phyloP scores from a whole-genome alignment of 2,329 filamentous ascomycete species.

The Alternaria novae-zelandiae region DNA sequence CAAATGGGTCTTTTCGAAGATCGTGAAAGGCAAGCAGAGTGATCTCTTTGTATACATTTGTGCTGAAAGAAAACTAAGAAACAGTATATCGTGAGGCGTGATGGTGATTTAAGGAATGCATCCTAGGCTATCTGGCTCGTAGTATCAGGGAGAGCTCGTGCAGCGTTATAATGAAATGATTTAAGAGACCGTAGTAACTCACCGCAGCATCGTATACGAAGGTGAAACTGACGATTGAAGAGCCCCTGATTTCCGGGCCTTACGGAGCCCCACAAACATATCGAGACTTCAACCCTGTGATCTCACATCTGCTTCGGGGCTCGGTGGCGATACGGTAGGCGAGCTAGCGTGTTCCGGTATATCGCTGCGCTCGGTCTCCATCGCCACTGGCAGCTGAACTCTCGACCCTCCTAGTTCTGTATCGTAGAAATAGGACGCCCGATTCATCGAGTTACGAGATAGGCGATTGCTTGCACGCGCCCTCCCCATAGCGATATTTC shows the following conservation, averaged over 20 bases:
- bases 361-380: not conserved
- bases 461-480: constrained; percentile 5
- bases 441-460: constrained; percentile 1
- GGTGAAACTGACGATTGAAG: not conserved
- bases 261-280: too few relatives aligned
- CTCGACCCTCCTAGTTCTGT: not conserved
- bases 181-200: not conserved
- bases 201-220: not conserved
- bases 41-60: not conserved
- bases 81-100: not conserved
- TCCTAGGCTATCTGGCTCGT: not conserved
- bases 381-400: not conserved
- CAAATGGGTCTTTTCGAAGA: not conserved
- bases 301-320: not conserved
- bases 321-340: not conserved
- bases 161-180: not conserved
- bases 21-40: not conserved
- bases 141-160: not conserved
- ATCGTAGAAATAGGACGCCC: not conserved
- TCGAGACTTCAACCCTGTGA: not conserved
- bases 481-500: constrained; percentile 3
- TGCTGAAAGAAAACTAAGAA: not conserved
- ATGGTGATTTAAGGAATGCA: not conserved
- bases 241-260: not conserved
- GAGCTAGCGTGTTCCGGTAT: not conserved